Evolutionary conservation across 768 basidiomycete species (phyloP), one percentile per base, ranked within the genome.

Genomic region (Harrya chromipes): DNA sequence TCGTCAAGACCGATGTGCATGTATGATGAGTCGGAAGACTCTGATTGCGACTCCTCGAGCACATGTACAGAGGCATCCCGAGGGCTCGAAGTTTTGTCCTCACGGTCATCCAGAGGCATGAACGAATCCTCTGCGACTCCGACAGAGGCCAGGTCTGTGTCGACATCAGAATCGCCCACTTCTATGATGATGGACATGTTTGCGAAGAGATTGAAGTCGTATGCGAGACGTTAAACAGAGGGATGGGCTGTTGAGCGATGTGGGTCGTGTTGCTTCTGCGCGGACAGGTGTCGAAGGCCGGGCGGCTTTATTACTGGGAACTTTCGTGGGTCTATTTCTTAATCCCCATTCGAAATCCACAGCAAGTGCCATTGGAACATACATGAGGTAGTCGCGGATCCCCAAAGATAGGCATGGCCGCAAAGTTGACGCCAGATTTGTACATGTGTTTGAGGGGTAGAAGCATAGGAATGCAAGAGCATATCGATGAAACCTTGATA

Each of bases 1-100:
- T 50, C 49, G 13, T n/a, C 48, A 10, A 56, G 52, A 37, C 45
- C 55, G 3, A 62, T 41, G 26, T 62, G 33, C 16, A 60, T 26
- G 50, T 52, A 63, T 20, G 60, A 65, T 2, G 47, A 47, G 36
- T 65, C 50, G 6, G 52, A 65, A 20, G 56, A 44, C 26, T 43
- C 50, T 10, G 62, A 62, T 19, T 33, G 46, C 39, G 19, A 47
- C 12, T 57, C 61, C n/a, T 53, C 57, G n/a, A 16, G 10, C 1
- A 7, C 34, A 27, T 43, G 19, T 14, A 9, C 33, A 9, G 50
- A 46, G 26, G 12, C 49, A 16, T 53, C 53, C n/a, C 9, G 34
- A 31, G 27, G 38, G 23, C 8, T 26, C 3, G 44, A n/a, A n/a
- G n/a, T n/a, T 37, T 56, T 52, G 10, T 52, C 50, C 7, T 19